phyloP scores from a whole-genome alignment of 257 asterid genomes.

The Petunia secreta region DNA sequence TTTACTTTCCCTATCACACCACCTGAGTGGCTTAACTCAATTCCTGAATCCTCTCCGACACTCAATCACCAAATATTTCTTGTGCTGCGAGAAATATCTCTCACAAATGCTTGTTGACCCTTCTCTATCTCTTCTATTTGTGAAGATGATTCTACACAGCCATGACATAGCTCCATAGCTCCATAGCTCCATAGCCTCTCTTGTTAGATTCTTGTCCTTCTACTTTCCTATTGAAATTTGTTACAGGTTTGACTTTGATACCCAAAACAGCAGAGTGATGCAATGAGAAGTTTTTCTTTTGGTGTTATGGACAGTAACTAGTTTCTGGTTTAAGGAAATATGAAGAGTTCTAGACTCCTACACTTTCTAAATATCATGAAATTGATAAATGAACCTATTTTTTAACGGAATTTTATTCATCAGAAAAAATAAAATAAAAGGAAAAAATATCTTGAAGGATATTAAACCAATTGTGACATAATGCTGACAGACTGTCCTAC shows the following conservation, averaged over 20 bases:
- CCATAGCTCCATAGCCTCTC: background rate
- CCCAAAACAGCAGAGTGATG: background rate
- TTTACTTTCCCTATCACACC: background rate
- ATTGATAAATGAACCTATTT: background rate
- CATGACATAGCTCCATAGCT: background rate
- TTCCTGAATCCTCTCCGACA: background rate
- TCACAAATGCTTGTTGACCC: background rate
- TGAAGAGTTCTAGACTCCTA: background rate
- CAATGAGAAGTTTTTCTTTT: background rate
- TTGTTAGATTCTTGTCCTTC: conserved; percentile 16
- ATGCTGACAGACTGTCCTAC: background rate
- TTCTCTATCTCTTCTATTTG: background rate
- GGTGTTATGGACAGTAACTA: background rate
- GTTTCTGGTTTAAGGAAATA: background rate
- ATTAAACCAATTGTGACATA: conserved; percentile 1
- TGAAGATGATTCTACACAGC: background rate
- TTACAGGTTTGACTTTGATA: background rate
- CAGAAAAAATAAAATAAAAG: background rate
- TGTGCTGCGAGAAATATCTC: background rate
- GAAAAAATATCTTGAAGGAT: background rate
- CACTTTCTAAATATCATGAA: background rate
- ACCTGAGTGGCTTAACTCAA: background rate
- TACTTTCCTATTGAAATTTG: background rate
- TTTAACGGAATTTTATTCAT: background rate
- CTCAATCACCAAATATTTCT: conserved; percentile 3